Evolutionary conservation across 1,284 basidiomycete genomes (phyloP).

Genomic region (Melampsora occidentalis): DNA sequence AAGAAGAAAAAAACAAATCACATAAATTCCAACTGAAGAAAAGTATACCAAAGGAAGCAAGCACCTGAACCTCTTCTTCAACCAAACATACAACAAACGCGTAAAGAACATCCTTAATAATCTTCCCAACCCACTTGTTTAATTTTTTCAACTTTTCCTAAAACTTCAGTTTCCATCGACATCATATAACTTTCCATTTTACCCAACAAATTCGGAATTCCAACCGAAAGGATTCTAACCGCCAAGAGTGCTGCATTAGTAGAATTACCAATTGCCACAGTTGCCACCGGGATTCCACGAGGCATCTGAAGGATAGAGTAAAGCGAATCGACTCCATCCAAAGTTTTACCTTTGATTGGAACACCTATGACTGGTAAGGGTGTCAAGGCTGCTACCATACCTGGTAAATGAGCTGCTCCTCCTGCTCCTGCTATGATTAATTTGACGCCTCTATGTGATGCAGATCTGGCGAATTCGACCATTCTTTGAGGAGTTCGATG

Average conservation of each 20-base stretch:
- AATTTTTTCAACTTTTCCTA: conserved; percentile 75
- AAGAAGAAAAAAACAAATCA: too few relatives aligned
- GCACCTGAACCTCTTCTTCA: too few relatives aligned
- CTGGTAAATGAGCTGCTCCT: conserved; percentile 93
- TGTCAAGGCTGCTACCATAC: conserved; percentile 96
- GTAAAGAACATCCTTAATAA: conserved; percentile 58
- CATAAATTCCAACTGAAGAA: too few relatives aligned
- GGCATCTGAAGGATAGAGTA: conserved; percentile 99
- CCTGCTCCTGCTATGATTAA: conserved; percentile 92
- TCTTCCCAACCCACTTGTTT: conserved; percentile 80
- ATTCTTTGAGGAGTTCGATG: conserved; percentile 90
- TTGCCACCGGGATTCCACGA: conserved; percentile 92
- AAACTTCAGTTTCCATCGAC: conserved; percentile 74
- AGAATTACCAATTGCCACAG: conserved; percentile 94
- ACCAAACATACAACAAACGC: too few relatives aligned
- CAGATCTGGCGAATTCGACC: conserved; percentile 75
- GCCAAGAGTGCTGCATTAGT: conserved; percentile 92
- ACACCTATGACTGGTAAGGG: conserved; percentile 91
- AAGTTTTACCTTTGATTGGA: conserved; percentile 86
- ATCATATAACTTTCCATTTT: conserved; percentile 75
- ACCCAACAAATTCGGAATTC: conserved; percentile 65
- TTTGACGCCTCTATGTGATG: conserved; percentile 69
- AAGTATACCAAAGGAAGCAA: too few relatives aligned
- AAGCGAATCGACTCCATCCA: conserved; percentile 93
- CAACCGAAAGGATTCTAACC: conserved; percentile 76